Conservation (phyloP, 2,329 filamentous ascomycete genomes). For the Pseudogymnoascus sp. region DNA sequence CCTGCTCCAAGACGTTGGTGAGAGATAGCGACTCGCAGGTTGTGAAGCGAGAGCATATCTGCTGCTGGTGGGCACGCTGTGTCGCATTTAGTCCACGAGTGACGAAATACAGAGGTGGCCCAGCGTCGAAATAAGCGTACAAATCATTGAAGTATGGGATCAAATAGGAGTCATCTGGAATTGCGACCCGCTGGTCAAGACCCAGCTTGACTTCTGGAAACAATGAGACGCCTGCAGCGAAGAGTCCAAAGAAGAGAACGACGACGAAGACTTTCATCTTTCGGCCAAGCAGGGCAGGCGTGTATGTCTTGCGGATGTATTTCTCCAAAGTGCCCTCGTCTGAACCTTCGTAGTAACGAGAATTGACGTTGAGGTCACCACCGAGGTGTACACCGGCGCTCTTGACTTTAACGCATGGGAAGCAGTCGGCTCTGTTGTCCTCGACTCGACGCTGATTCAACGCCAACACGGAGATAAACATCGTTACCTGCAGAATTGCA, state of each 20-base stretch:
- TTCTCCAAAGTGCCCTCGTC: slow-evolving; percentile 77
- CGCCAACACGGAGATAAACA: slow-evolving; percentile 87
- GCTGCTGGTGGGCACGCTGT: slow-evolving; percentile 64
- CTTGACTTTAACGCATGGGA: slow-evolving; percentile 79
- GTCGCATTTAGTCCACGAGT: slow-evolving; percentile 74
- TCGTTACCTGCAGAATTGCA: slow-evolving; percentile 89
- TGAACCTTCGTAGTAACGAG: slow-evolving; percentile 32
- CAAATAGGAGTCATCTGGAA: slow-evolving; percentile 87
- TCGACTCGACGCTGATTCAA: slow-evolving; percentile 90
- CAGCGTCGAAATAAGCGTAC: slow-evolving; percentile 82
- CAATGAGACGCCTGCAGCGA: slow-evolving; percentile 76
- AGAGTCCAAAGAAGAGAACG: slow-evolving; percentile 74
- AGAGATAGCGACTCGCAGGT: slow-evolving; percentile 78
- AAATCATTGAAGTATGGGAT: slow-evolving; percentile 96
- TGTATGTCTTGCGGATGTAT: slow-evolving; percentile 86
- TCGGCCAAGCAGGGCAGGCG: slow-evolving; percentile 69
- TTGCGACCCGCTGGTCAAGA: slow-evolving; percentile 86
- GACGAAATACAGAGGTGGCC: slow-evolving; percentile 94
- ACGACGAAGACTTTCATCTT: slow-evolving; percentile 71
- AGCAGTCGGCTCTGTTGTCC: slow-evolving; percentile 78
- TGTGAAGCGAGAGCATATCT: slow-evolving; percentile 84
- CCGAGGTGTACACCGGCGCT: slow-evolving; percentile 60
- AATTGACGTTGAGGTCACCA: slow-evolving; percentile 46
- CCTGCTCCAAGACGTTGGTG: slow-evolving; percentile 84
- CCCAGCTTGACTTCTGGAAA: slow-evolving; percentile 79